Evolutionary conservation across 306 rosid genomes (phyloP), one percentile per base, ranked within the genome.

Genomic region (Quercus aquifolioides): DNA sequence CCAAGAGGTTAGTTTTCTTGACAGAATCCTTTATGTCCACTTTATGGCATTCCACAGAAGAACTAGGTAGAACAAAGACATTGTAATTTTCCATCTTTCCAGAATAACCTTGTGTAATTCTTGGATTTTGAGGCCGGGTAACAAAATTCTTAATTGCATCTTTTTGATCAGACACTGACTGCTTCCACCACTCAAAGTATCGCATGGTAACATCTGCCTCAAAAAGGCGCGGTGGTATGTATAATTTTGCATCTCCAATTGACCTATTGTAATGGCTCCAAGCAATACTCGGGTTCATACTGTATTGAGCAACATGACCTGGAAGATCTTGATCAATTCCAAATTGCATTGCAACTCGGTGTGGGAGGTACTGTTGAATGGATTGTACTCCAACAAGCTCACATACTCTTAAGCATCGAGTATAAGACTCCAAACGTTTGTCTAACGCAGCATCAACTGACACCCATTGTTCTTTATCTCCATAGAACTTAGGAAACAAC

Each of bases 311-410:
- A 19, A 89, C 52, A 56, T 4, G 0, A 25, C 67, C 88, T 3
- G 93, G 94, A 75, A 91, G 64, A 73, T 88, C 89, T 59, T 88
- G 92, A 70, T 93, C 94, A 65, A 88, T 35, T 6, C 94, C 92
- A 18, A 93, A 91, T 49, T 91, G 92, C 96, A 87, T 84, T 1
- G 92, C 85, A 21, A 91, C 91, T 1, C 90, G 71, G 20, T 89
- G 87, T 2, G 94, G 94, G 1, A 75, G 58, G 76, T 89, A 89
- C 20, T 71, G 69, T 80, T 82, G 87, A 14, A 58, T 26, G 55
- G 23, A 60, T 0, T 76, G 78, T 18, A 86, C n/a, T 5, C 92
- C 94, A 30, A 77, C 85, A 80, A 91, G 71, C 57, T 81, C 74
- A 54, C 78, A 79, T 19, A 56, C 59, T 58, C 82, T 78, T 65